Evolutionary conservation across 495 filamentous ascomycete genomes (phyloP), one percentile per base, ranked within the genome.

Genomic region (Neurospora pannonica): DNA sequence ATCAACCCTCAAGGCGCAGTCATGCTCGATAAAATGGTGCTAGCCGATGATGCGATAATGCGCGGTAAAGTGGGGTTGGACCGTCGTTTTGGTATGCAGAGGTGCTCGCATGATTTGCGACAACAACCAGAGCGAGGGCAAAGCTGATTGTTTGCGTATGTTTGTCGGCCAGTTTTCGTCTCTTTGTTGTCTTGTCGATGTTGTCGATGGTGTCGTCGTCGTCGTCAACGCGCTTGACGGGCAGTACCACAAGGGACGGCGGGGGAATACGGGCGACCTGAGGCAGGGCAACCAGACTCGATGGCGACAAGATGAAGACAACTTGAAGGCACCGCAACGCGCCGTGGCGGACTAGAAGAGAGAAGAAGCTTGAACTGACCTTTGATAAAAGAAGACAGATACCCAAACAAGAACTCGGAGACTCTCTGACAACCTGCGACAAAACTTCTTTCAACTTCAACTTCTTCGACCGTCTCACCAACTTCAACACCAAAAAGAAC

Each of bases 401-500:
- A 62, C 54, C 54, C 54, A 62, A 62, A 62, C 54, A 62, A 34
- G 54, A 62, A 62, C 54, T 62, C 54, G 54, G 54, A 62, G 15
- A 34, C 54, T 19, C 73, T 74, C 70, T 71, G 71, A 72, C 74
- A 72, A 75, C 72, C 71, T 71, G 34, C 73, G 36, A 75, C 73
- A 74, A 74, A 54, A 54, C 73, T 74, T 38, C 73, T 73, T 72
- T 73, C 15, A 71, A 75, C 75, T 73, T 76, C 72, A 71, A 73
- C 75, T 75, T 77, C 75, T 74, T 78, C 76, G 40, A 79, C 79
- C 74, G 71, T 75, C 74, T 74, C 81, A 72, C 79, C 81, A 76
- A 81, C 54, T 62, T 62, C 81, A 80, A 82, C 81, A 79, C 81
- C 81, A 73, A 74, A 62, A 74, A 73, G 71, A 75, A 31, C 24